Percentiles rank a stretch among this genome's conserved stretches.
phyloP scores from a whole-genome alignment of 257 asterid genomes.

The Plantago ovata region DNA sequence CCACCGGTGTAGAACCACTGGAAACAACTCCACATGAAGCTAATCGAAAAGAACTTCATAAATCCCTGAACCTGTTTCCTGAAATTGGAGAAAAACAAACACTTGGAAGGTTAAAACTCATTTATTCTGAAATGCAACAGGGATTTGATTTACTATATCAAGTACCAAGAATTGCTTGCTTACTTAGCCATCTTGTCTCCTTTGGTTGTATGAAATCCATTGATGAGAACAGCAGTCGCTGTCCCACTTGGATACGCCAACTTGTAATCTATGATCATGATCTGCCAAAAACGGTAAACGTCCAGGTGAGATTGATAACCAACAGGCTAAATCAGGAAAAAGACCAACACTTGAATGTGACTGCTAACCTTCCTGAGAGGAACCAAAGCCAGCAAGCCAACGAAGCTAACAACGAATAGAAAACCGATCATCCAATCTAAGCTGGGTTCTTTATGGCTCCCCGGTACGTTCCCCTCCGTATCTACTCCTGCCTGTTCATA shows the following conservation, averaged over 20 bases:
- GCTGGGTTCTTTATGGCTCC: constrained; percentile 45
- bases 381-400: constrained; percentile 62
- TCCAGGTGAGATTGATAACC: background rate
- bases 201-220: constrained; percentile 23
- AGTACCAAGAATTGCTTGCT: constrained; percentile 15
- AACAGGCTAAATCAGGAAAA: no score
- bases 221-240: constrained; percentile 21
- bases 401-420: constrained; percentile 58
- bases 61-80: constrained; percentile 84
- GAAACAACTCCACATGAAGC: constrained; percentile 86
- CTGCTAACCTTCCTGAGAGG: constrained; percentile 63
- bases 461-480: constrained; percentile 50
- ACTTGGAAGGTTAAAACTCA: no score
- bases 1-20: constrained; percentile 91
- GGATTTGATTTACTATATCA: background rate
- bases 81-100: constrained; percentile 16
- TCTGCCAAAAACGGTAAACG: background rate
- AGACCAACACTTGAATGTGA: background rate
- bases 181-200: constrained; percentile 52
- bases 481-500: constrained; percentile 60
- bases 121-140: no score
- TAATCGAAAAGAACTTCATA: constrained; percentile 61
- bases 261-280: constrained; percentile 23
- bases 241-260: constrained; percentile 27
- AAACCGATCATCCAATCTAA: constrained; percentile 78